A percentile compares a stretch with the other conserved stretches of the same genome.
These are phyloP conservation scores for Pinus taeda DNA, from an alignment of 75 land plant species.

Conservation along the genomic window DNA sequence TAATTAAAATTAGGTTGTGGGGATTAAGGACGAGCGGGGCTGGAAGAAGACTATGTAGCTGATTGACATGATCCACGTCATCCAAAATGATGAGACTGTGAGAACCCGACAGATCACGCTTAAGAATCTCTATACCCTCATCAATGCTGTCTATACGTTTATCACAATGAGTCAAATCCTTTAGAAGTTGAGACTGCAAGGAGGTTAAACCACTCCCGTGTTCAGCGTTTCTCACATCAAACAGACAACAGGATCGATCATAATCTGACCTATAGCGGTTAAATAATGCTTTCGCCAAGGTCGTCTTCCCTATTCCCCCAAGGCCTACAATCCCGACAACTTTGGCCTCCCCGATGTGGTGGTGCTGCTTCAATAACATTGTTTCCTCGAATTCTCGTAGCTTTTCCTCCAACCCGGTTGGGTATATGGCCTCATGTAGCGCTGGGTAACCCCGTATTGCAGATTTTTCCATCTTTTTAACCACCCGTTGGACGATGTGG, in stretches of 20 bases:
- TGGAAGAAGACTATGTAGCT: background rate
- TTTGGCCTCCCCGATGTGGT: no score
- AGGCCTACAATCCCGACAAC: background rate
- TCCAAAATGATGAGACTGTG: background rate
- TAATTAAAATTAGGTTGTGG: background rate
- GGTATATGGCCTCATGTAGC: no score
- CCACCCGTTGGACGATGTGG: no score
- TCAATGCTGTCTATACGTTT: background rate
- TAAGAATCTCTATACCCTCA: background rate
- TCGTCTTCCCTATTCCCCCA: background rate
- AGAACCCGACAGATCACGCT: background rate
- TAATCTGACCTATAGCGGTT: background rate
- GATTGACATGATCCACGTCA: background rate
- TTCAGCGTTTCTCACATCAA: background rate
- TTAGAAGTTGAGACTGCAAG: background rate
- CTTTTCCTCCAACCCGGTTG: no score
- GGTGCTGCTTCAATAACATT: no score
- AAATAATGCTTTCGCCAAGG: background rate
- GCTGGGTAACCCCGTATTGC: no score
- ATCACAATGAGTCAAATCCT: background rate
- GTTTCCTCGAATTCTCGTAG: no score
- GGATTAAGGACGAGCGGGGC: background rate
- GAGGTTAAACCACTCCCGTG: background rate
- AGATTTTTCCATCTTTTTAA: no score
- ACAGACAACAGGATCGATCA: background rate